phyloP scores from a whole-genome alignment of 2,329 filamentous ascomycete genomes.

The Colletotrichum simmondsii region DNA sequence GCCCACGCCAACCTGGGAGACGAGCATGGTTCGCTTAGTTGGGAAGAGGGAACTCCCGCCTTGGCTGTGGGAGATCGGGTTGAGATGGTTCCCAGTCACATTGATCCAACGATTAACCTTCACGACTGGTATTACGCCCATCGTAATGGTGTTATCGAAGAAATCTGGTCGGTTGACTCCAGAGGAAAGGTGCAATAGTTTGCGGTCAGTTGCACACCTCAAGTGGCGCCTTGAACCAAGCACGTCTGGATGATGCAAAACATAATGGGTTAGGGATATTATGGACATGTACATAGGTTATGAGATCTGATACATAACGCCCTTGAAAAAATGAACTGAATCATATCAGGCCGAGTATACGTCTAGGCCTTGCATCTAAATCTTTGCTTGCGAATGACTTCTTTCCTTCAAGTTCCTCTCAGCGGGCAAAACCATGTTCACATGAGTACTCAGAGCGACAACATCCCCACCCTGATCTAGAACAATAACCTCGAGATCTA shows the following conservation, averaged over 20 bases:
- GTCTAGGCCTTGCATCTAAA: background rate
- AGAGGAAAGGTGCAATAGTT: conserved; percentile 55
- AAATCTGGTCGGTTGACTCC: conserved; percentile 62
- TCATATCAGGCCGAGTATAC: background rate
- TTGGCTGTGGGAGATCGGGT: conserved; percentile 57
- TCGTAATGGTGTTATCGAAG: conserved; percentile 57
- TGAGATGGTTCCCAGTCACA: conserved; percentile 65
- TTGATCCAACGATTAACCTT: conserved; percentile 64
- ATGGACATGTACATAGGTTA: too few relatives aligned
- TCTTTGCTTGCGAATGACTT: conserved; percentile 7
- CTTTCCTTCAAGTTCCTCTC: conserved; percentile 35
- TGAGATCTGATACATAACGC: too few relatives aligned
- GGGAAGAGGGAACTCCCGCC: conserved; percentile 51
- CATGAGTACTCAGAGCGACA: conserved; percentile 40
- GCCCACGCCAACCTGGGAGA: conserved; percentile 57
- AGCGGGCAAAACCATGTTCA: conserved; percentile 33
- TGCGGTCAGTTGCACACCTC: background rate
- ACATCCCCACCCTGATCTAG: conserved; percentile 58
- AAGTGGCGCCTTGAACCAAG: background rate
- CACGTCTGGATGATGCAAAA: too few relatives aligned
- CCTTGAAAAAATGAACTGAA: too few relatives aligned
- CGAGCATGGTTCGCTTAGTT: conserved; percentile 59
- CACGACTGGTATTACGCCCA: conserved; percentile 63
- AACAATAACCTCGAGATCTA: conserved; percentile 79
- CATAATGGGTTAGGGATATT: too few relatives aligned